These are phyloP conservation scores for Beauveria varroae DNA, from an alignment of 2,329 filamentous ascomycete genomes.

Conservation along the genomic window DNA sequence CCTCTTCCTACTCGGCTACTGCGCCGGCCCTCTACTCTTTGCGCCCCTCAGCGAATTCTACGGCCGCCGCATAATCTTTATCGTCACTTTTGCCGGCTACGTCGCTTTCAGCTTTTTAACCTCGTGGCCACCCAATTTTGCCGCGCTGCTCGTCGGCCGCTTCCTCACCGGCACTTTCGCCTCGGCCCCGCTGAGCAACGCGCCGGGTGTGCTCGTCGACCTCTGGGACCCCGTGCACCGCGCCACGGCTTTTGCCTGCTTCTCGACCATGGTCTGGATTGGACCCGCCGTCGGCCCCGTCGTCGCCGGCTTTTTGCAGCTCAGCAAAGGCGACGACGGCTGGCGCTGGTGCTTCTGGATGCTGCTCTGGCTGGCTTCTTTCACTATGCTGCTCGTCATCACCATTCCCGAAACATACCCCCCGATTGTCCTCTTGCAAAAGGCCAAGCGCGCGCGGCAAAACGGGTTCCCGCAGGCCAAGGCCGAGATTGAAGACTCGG, in stretches of 20 bases:
- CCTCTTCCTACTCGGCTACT: conserved; percentile 49
- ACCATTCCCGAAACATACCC: conserved; percentile 52
- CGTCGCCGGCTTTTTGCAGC: conserved; percentile 47
- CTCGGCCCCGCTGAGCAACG: conserved; percentile 40
- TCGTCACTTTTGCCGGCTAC: conserved; percentile 40
- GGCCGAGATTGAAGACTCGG: conserved; percentile 38
- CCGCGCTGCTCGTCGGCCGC: conserved; percentile 42
- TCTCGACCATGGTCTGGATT: conserved; percentile 45
- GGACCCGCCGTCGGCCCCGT: conserved; percentile 48
- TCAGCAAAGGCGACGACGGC: conserved; percentile 42
- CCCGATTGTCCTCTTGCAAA: conserved; percentile 42
- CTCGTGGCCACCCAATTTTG: conserved; percentile 48
- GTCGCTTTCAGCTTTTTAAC: conserved; percentile 45
- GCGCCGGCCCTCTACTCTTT: conserved; percentile 50
- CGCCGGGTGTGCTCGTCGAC: conserved; percentile 45
- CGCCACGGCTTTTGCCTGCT: conserved; percentile 46
- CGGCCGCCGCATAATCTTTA: conserved; percentile 46
- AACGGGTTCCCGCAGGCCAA: conserved; percentile 39
- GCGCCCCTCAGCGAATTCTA: conserved; percentile 52
- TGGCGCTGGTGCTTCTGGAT: conserved; percentile 49
- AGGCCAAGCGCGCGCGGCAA: conserved; percentile 43
- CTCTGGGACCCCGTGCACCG: conserved; percentile 45
- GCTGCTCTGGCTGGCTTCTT: conserved; percentile 34
- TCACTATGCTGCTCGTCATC: conserved; percentile 38
- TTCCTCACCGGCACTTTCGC: conserved; percentile 50